Conservation (phyloP, 2,329 filamentous ascomycete species). For the Cladophialophora psammophila region DNA sequence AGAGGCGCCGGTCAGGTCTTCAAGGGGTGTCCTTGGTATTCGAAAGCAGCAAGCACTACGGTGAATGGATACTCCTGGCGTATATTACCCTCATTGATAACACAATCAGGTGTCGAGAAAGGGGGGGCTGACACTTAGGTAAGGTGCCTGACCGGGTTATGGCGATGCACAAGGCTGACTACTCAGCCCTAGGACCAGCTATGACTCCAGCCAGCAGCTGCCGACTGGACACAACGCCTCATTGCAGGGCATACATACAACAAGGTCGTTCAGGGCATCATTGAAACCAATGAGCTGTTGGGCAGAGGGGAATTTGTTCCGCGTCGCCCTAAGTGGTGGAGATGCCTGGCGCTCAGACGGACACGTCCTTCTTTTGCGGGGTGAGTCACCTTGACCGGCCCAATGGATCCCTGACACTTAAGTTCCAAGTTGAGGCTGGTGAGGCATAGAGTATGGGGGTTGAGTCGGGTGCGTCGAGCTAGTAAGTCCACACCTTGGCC, state of each 20-base stretch:
- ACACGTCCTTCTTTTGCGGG: not conserved
- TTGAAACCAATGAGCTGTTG: no score
- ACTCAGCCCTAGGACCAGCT: not conserved
- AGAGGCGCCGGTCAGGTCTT: constrained; percentile 4
- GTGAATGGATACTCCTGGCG: not conserved
- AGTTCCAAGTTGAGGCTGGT: not conserved
- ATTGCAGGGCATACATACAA: no score
- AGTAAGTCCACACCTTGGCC: not conserved
- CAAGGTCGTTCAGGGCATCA: no score
- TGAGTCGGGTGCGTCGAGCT: not conserved
- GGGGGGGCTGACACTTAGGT: no score
- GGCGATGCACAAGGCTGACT: not conserved
- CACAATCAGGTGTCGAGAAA: not conserved
- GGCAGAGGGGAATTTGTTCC: constrained; percentile 1
- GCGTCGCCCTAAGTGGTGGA: not conserved
- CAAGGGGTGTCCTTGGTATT: not conserved
- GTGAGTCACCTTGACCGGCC: not conserved
- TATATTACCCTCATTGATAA: not conserved
- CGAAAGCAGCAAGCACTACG: constrained; percentile 8
- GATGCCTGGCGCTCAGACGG: no score
- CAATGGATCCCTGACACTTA: not conserved
- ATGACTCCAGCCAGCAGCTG: not conserved
- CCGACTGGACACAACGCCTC: not conserved
- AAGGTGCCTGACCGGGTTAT: not conserved
- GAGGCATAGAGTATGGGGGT: not conserved